Conservation (phyloP, 176 grass and related monocot species). For the Neostapfia colusana region DNA sequence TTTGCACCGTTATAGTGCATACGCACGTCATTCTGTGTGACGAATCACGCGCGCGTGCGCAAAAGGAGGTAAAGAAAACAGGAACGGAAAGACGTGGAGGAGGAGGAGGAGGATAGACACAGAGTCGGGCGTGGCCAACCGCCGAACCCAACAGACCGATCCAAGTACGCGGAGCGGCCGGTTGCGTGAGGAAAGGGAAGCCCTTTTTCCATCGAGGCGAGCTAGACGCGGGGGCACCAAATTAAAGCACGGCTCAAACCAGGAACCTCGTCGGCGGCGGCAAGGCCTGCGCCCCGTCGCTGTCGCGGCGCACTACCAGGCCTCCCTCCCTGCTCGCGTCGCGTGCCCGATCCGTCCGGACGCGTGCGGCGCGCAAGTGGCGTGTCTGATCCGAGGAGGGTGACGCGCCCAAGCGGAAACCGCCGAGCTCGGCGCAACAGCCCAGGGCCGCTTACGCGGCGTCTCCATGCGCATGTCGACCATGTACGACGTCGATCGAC, state of each 20-base stretch:
- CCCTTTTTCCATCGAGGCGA: no score
- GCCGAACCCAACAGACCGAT: not conserved
- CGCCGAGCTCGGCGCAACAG: not conserved
- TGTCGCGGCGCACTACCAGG: slow-evolving; percentile 11
- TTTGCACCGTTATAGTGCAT: not conserved
- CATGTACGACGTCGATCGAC: not conserved
- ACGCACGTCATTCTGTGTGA: not conserved
- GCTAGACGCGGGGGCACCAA: not conserved
- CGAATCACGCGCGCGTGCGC: not conserved
- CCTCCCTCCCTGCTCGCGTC: not conserved
- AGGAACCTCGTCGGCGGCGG: not conserved
- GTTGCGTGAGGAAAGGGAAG: not conserved
- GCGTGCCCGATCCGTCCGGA: not conserved
- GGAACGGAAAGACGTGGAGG: not conserved
- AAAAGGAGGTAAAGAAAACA: not conserved
- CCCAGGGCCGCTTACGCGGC: not conserved
- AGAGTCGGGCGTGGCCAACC: not conserved
- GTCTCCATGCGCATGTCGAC: not conserved
- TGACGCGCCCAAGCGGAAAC: slow-evolving; percentile 19
- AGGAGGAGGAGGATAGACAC: not conserved
- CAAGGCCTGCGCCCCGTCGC: not conserved
- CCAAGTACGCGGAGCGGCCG: not conserved
- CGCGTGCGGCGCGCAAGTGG: not conserved
- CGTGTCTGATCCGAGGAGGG: not conserved
- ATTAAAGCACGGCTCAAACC: not conserved